Base-by-base conservation (phyloP, 495 filamentous ascomycete genomes). In the Neurospora sp. region DNA sequence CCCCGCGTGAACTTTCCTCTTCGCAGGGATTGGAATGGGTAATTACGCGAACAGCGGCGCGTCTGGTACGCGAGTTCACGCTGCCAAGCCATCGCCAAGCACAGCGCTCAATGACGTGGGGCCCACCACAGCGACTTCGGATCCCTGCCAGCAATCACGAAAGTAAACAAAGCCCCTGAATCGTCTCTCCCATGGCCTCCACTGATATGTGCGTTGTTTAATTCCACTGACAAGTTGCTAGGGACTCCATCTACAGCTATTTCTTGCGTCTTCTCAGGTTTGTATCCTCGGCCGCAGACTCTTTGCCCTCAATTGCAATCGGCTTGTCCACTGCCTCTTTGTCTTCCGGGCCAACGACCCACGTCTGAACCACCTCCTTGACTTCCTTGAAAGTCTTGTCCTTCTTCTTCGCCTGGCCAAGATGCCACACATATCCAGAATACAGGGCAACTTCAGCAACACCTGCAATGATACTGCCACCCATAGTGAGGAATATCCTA, bases 371-470 rank as follows among this genome's bases (percentile, higher is more conserved):
- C 23, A 93, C 84, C 72, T 90, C 85, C 80, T 95, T 96, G 72
- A 87, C 81, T 82, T 97, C 94, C 72, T 85, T 88, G 70, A 88
- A 79, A 48, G 83, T 86, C 80, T 85, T 88, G 76, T 93, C 91
- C 72, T 85, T 87, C 54, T 82, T 85, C 76, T 91, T 91, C 1
- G 93, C 93, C 78, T 92, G 85, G 38, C 89, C 87, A 38, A 97
- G 82, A 78, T 94, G 90, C 83, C 90, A 86, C 54, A 97, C 81
- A 83, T 97, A 99, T 8, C 93, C 93, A 12, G 88, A 89, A 81
- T 98, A 98, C 44, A 98, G 89, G 31, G 90, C 90, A 11, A 96
- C 91, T 81, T 99, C 96, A 5, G 94, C 94, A 66, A 96, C 84
- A 4, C 91, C 94, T 31, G 98, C 93, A 23, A 92, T 74, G 4